Percentiles rank a stretch among this genome's conserved stretches.
phyloP scores from a whole-genome alignment of 495 filamentous ascomycete genomes.

The Penicillium subrubescens region DNA sequence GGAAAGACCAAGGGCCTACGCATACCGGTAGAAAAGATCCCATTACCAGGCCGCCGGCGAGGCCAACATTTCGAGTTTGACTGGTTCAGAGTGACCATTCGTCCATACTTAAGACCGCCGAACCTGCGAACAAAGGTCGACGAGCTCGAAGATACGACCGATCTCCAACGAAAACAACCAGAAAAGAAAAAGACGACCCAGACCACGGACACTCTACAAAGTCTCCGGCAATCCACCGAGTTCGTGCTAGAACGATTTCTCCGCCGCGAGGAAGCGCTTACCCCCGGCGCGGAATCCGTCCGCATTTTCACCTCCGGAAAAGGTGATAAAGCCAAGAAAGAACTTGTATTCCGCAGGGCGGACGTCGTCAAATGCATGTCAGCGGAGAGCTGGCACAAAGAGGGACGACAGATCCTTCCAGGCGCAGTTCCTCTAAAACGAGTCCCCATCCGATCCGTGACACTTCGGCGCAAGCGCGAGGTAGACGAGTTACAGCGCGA shows the following conservation, averaged over 20 bases:
- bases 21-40: conserved; percentile 73
- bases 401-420: conserved; percentile 73
- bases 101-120: conserved; percentile 64
- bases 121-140: conserved; percentile 68
- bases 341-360: conserved; percentile 77
- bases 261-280: conserved; percentile 87
- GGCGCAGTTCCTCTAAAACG: conserved; percentile 78
- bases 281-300: conserved; percentile 66
- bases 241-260: conserved; percentile 87
- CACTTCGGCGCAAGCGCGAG: conserved; percentile 83
- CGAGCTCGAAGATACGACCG: conserved; percentile 73
- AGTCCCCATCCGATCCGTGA: conserved; percentile 89
- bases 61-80: conserved; percentile 74
- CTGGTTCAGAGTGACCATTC: conserved; percentile 84
- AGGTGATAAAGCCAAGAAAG: conserved; percentile 66
- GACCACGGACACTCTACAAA: conserved; percentile 78
- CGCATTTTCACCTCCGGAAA: conserved; percentile 73
- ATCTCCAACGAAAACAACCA: conserved; percentile 69
- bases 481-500: conserved; percentile 79
- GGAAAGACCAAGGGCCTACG: conserved; percentile 89
- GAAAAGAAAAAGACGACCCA: conserved; percentile 70
- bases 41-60: conserved; percentile 71
- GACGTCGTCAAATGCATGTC: conserved; percentile 86
- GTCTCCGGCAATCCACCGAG: conserved; percentile 81
- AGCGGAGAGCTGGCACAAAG: conserved; percentile 97